Evolutionary conservation across 2,329 filamentous ascomycete genomes (phyloP), one percentile per base, ranked within the genome.

Genomic region (Hypoxylon sp.): DNA sequence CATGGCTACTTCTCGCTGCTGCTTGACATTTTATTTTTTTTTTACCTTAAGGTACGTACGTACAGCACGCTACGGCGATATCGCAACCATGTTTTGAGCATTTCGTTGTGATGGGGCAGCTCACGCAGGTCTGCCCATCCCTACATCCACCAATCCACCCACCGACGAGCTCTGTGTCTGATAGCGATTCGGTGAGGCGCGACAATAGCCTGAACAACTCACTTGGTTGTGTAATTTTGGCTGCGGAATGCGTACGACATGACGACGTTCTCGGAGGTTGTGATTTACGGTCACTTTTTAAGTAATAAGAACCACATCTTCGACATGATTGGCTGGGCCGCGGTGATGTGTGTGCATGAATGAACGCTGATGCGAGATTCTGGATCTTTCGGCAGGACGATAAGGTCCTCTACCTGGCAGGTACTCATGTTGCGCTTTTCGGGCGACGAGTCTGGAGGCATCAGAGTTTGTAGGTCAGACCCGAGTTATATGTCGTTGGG

Each of bases 221-320:
- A 57, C 35, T 37, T 31, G 42, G 19, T 7, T 4, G 47, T 62
- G 52, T 42, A 44, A 35, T 31, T 59, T 53, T 42, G 37, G 35
- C 37, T 58, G 44, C 44, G 42, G 35, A n/a, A 56, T 52, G 35
- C 50, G 58, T 57, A 46, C 48, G 50, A 64, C 50, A 60, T 27
- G 42, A 60, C 32, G 54, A 62, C 58, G 42, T 62, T 32, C 21
- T 44, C 48, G 56, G 53, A 54, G 62, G 37, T 57, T 50, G 48
- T 47, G 35, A 51, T 55, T 47, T 42, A 67, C 56, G 60, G 60
- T 39, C 31, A 13, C 21, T 17, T 52, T 58, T 67, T 63, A 62
- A 65, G 64, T 70, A 70, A 70, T 60, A 31, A 31, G 64, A 70
- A 67, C 64, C 61, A 65, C 64, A 61, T 60, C 37, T 19, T 19